Base-by-base conservation (phyloP, 345 rosid genomes). In the Gynandropsis gynandra region DNA sequence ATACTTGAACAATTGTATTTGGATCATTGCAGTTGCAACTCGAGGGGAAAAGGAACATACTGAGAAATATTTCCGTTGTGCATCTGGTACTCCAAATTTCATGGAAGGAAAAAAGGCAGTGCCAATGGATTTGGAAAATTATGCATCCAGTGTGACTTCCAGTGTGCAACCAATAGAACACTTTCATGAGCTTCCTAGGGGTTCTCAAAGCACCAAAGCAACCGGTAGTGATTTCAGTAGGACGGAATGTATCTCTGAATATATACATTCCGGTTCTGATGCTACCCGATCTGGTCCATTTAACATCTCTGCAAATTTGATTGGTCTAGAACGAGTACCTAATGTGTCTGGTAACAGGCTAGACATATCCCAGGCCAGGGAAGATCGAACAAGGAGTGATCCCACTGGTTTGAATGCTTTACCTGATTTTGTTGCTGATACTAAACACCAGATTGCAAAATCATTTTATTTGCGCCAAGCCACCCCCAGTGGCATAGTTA, bases 1-100 rank as follows among this genome's bases (percentile, higher is more conserved):
- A 37, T 16, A 13, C n/a, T 38, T 56, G 47, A 34, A 63, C 50
- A 17, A 47, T 39, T 67, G 36, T 21, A 50, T 51, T 50, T 70
- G 58, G 41, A 50, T 54, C 65, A 52, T 42, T 68, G 71, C 80
- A 75, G 76, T 52, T n/a, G 16, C 47, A 9, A 43, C 34, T 60
- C 47, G 16, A 7, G 18, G 47, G 54, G 66, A 56, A 54, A 70
- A 24, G 35, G 69, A 53, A 47, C 56, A 62, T 60, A 16, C 62
- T 52, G 49, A 74, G 47, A 46, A 35, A 44, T 27, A 31, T 56
- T 34, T 51, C 62, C 61, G 51, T 17, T 44, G 36, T 58, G 60
- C 37, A 16, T 33, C 64, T n/a, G 65, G 53, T 35, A 36, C 66
- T 14, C 62, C 68, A 16, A 42, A 47, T 54, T 27, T 54, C 3